These are phyloP conservation scores for Salix suchowensis DNA, from an alignment of 345 rosid species.

Conservation along the genomic window DNA sequence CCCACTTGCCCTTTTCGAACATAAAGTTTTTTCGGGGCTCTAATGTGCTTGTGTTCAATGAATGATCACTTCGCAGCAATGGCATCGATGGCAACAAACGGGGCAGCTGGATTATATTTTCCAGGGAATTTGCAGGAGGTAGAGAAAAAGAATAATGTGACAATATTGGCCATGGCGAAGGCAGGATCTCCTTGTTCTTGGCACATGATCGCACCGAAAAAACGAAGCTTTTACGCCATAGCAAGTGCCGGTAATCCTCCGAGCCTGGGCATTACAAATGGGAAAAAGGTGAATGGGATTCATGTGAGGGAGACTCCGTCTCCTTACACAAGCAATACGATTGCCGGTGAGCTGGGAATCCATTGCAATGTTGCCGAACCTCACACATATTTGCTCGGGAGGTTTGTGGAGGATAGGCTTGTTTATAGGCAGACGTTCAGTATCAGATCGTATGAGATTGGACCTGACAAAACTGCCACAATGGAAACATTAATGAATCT, in stretches of 20 bases:
- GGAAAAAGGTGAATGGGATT: constrained; percentile 29
- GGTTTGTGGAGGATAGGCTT: constrained; percentile 13
- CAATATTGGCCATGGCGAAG: neutral
- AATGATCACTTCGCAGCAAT: neutral
- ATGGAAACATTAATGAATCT: constrained; percentile 27
- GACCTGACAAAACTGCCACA: constrained; percentile 29
- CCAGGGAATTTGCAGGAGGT: neutral
- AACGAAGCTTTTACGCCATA: neutral
- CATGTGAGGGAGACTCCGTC: constrained; percentile 6
- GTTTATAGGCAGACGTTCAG: constrained; percentile 20
- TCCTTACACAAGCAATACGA: neutral
- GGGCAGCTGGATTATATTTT: neutral
- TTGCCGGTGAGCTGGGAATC: neutral
- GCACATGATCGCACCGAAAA: constrained; percentile 3
- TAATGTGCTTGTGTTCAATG: neutral
- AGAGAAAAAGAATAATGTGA: neutral
- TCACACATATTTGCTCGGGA: constrained; percentile 26
- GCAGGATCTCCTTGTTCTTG: constrained; percentile 5
- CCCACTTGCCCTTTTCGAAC: neutral
- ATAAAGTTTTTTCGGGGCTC: neutral
- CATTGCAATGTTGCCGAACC: constrained; percentile 7
- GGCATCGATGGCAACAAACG: constrained; percentile 25
- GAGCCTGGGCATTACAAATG: constrained; percentile 22
- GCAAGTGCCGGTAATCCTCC: constrained; percentile 11
- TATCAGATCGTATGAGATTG: constrained; percentile 26